A percentile compares a stretch with the other conserved stretches of the same genome.
Evolutionary conservation across 768 basidiomycete species (phyloP).

Genomic region (Lactarius indigo): DNA sequence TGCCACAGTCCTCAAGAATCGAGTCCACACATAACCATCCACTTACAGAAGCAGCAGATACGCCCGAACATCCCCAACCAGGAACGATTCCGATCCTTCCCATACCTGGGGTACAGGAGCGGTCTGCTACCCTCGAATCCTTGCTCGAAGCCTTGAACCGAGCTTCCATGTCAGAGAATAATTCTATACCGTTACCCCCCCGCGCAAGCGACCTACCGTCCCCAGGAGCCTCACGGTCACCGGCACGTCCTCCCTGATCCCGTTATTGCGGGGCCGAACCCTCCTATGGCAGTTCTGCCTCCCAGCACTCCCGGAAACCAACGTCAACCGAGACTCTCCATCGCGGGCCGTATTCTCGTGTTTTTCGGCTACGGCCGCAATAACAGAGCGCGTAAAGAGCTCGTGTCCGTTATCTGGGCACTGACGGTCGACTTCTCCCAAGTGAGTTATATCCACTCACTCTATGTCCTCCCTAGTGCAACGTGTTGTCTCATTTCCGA

Average conservation of each 20-base stretch:
- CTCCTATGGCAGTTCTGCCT: background rate
- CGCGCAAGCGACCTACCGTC: background rate
- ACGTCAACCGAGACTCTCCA: constrained; percentile 5
- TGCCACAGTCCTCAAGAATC: background rate
- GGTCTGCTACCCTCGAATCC: constrained; percentile 2
- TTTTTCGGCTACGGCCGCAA: constrained; percentile 54
- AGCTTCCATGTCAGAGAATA: constrained; percentile 5
- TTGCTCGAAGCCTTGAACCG: constrained; percentile 9
- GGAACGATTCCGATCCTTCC: background rate
- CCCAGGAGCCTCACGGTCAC: background rate
- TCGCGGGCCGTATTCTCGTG: constrained; percentile 31
- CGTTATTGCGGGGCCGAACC: background rate
- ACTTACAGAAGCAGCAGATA: background rate
- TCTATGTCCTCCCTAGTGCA: constrained; percentile 18
- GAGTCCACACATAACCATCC: constrained; percentile 5
- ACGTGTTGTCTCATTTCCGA: background rate
- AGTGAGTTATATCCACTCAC: constrained; percentile 35
- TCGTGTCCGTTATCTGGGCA: constrained; percentile 52
- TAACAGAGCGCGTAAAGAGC: constrained; percentile 49
- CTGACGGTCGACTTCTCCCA: constrained; percentile 50
- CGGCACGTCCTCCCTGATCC: constrained; percentile 1
- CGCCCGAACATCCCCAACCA: constrained; percentile 7
- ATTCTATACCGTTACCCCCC: background rate
- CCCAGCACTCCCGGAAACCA: background rate
- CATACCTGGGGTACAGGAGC: background rate